A percentile compares a stretch with the other conserved stretches of the same genome.
Conservation (phyloP, 2,329 filamentous ascomycete species). For the Venturia carpophila region DNA sequence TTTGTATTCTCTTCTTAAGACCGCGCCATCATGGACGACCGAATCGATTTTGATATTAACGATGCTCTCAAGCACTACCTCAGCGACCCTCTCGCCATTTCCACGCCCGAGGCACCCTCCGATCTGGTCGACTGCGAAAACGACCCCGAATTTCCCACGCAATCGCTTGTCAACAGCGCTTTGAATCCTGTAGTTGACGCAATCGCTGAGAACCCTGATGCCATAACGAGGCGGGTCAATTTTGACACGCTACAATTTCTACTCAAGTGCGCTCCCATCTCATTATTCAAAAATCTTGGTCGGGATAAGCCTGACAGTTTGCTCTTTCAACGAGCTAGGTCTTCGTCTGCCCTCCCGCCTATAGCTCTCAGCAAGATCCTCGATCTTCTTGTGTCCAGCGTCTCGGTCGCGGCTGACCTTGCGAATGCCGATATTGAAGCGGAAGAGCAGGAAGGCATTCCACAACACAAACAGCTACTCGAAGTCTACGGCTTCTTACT, state of each 20-base stretch:
- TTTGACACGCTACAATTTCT: slow-evolving; percentile 95
- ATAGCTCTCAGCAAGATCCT: slow-evolving; percentile 87
- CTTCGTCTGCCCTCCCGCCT: slow-evolving; percentile 67
- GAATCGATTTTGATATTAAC: slow-evolving; percentile 85
- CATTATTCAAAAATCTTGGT: slow-evolving; percentile 28
- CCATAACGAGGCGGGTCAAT: slow-evolving; percentile 65
- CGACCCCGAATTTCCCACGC: slow-evolving; percentile 76
- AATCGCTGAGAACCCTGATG: slow-evolving; percentile 84
- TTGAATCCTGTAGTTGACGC: slow-evolving; percentile 90
- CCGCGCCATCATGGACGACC: slow-evolving; percentile 52
- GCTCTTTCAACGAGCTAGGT: slow-evolving; percentile 62
- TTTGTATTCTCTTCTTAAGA: slow-evolving; percentile 19
- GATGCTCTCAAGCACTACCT: slow-evolving; percentile 94
- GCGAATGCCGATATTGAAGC: slow-evolving; percentile 80
- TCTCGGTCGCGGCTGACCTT: slow-evolving; percentile 77
- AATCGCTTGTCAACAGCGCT: slow-evolving; percentile 70
- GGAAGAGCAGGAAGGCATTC: slow-evolving; percentile 80
- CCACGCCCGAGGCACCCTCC: slow-evolving; percentile 77
- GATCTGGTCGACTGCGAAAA: slow-evolving; percentile 86
- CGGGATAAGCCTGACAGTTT: slow-evolving; percentile 45
- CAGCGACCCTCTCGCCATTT: slow-evolving; percentile 77
- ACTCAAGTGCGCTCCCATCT: slow-evolving; percentile 76
- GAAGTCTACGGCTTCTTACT: slow-evolving; percentile 92
- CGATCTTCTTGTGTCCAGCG: slow-evolving; percentile 77
- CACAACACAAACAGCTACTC: slow-evolving; percentile 82